phyloP scores from a whole-genome alignment of 1,284 basidiomycete genomes.

The Marasmius oreades region DNA sequence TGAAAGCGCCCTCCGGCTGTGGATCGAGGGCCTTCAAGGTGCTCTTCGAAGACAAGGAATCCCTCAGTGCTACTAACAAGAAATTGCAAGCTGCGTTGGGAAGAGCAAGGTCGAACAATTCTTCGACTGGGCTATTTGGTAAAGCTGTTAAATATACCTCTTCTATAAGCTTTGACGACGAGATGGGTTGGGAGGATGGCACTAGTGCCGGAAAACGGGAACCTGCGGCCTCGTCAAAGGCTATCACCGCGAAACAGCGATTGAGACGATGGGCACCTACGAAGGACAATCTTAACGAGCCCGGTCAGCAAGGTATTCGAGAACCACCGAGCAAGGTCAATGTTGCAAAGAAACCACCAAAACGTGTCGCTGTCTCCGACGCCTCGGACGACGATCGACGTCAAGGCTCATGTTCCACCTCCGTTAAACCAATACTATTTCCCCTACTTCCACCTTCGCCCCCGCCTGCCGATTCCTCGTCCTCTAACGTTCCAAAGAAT shows the following conservation, averaged over 20 bases:
- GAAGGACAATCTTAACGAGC: constrained; percentile 9
- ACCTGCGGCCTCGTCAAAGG: neutral
- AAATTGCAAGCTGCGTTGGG: constrained; percentile 10
- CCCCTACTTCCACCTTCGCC: constrained; percentile 62
- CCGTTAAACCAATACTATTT: constrained; percentile 4
- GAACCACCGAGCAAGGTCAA: neutral
- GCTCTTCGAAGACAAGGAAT: constrained; percentile 58
- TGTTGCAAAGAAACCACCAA: constrained; percentile 1
- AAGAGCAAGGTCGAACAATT: constrained; percentile 11
- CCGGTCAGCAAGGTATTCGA: neutral
- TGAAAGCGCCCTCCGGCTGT: constrained; percentile 49
- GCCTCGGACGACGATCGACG: constrained; percentile 7
- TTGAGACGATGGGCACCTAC: constrained; percentile 2
- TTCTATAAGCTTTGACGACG: constrained; percentile 9
- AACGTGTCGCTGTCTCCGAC: constrained; percentile 11
- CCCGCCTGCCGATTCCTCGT: constrained; percentile 35
- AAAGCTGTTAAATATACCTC: neutral
- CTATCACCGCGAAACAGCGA: neutral
- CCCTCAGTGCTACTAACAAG: constrained; percentile 18
- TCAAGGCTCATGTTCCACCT: neutral
- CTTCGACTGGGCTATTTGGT: constrained; percentile 6
- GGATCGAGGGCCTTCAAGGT: constrained; percentile 58
- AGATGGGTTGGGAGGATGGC: constrained; percentile 7
- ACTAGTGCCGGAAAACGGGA: neutral
- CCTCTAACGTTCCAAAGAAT: constrained; percentile 16